Evolutionary conservation across 106 monocot genomes (phyloP).

Genomic region (Iris macrosiphon): DNA sequence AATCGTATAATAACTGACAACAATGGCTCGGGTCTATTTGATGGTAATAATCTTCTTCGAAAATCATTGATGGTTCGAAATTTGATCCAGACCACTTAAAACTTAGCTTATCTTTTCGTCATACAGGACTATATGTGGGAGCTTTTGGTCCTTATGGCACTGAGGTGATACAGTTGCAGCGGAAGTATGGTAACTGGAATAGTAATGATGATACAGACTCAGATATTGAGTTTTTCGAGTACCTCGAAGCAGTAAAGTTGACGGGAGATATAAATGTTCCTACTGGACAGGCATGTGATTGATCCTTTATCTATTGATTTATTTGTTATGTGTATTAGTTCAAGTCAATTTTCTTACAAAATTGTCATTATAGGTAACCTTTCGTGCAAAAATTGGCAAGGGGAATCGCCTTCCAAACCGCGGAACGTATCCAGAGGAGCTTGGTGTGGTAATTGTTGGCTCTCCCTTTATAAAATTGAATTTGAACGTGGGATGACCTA

Average conservation of each 20-base stretch:
- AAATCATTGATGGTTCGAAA: background rate
- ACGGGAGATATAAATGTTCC: conserved; percentile 94
- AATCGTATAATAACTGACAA: conserved; percentile 51
- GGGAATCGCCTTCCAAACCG: conserved; percentile 46
- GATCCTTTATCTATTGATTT: background rate
- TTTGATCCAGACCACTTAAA: background rate
- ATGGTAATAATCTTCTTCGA: conserved; percentile 38
- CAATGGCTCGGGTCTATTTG: conserved; percentile 64
- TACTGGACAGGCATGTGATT: conserved; percentile 68
- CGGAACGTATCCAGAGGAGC: conserved; percentile 82
- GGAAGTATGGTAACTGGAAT: conserved; percentile 84
- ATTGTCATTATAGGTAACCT: conserved; percentile 58
- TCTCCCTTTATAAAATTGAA: too few species aligned
- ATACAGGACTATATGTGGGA: conserved; percentile 82
- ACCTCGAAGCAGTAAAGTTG: conserved; percentile 90
- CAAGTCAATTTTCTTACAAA: too few species aligned
- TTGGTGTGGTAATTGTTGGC: conserved; percentile 95
- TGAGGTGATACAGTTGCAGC: conserved; percentile 73
- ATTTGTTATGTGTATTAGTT: conserved; percentile 4
- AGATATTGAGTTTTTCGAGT: conserved; percentile 87
- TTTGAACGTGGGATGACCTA: too few species aligned
- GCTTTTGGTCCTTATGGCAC: conserved; percentile 88
- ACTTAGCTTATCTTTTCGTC: background rate
- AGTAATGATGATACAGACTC: conserved; percentile 29
- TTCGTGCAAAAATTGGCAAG: conserved; percentile 93